phyloP scores from a whole-genome alignment of 2,329 filamentous ascomycete genomes.

The Colletotrichum scovillei region DNA sequence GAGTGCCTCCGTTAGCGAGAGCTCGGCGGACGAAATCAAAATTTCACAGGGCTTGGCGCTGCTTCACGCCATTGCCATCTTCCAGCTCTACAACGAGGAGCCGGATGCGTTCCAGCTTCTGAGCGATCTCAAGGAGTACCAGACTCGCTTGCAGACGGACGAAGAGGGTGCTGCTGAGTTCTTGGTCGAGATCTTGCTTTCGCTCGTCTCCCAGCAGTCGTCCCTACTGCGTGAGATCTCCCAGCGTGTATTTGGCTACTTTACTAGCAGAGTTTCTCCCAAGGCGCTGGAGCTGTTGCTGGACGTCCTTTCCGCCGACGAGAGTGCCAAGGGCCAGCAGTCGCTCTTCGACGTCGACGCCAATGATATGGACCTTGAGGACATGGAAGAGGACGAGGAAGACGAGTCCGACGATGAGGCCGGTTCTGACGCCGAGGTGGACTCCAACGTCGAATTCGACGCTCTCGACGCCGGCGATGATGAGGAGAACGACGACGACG shows the following conservation, averaged over 20 bases:
- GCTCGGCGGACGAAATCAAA: constrained; percentile 49
- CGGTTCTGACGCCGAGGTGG: constrained; percentile 58
- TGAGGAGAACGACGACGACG: constrained; percentile 58
- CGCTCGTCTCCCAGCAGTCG: constrained; percentile 87
- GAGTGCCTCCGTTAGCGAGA: constrained; percentile 41
- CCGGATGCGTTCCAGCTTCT: constrained; percentile 86
- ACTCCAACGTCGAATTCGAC: constrained; percentile 62
- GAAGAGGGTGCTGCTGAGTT: constrained; percentile 72
- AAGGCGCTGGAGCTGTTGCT: constrained; percentile 75
- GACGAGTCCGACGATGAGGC: constrained; percentile 56
- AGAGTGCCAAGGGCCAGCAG: constrained; percentile 85
- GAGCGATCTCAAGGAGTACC: constrained; percentile 83
- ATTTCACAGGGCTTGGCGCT: constrained; percentile 76
- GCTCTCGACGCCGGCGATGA: constrained; percentile 55
- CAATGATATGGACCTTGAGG: constrained; percentile 52
- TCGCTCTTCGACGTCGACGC: constrained; percentile 79
- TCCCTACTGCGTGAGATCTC: constrained; percentile 87
- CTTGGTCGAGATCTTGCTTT: constrained; percentile 89
- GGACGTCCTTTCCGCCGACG: constrained; percentile 80
- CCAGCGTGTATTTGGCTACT: constrained; percentile 87
- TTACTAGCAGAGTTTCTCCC: constrained; percentile 78
- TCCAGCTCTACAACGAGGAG: constrained; percentile 92
- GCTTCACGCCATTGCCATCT: constrained; percentile 83
- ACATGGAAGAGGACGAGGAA: constrained; percentile 51
- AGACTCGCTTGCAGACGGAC: constrained; percentile 70